phyloP scores from a whole-genome alignment of 2,329 filamentous ascomycete species.

The Ascochyta koolunga region DNA sequence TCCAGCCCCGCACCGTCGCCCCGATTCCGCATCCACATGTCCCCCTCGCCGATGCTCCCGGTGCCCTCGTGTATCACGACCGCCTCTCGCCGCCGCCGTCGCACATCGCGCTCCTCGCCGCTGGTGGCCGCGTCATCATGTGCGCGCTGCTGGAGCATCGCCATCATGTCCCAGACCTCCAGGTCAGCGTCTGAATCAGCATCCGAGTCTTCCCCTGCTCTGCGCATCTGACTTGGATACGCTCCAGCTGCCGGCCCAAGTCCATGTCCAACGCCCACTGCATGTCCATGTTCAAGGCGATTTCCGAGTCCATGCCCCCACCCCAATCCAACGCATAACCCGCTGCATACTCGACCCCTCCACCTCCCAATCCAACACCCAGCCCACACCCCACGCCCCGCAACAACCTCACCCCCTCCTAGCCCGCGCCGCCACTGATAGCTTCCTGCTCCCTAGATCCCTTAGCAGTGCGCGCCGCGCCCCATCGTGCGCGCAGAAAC shows the following conservation, averaged over 20 bases:
- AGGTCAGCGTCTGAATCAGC: too few relatives aligned
- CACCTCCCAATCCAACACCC: neutral
- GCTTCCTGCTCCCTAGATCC: slow-evolving; percentile 34
- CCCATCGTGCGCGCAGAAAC: slow-evolving; percentile 33
- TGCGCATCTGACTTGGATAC: too few relatives aligned
- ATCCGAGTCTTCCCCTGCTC: slow-evolving; percentile 1
- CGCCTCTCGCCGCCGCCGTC: slow-evolving; percentile 80
- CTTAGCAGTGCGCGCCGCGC: slow-evolving; percentile 29
- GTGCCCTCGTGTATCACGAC: slow-evolving; percentile 92
- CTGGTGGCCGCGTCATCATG: too few relatives aligned
- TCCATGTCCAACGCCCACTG: too few relatives aligned
- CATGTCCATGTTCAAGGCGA: too few relatives aligned
- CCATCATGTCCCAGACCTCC: too few relatives aligned
- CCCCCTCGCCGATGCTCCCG: slow-evolving; percentile 71
- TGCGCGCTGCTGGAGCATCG: too few relatives aligned
- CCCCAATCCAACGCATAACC: neutral
- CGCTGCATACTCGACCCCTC: neutral
- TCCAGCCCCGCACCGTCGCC: slow-evolving; percentile 26
- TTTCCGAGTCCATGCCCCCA: too few relatives aligned
- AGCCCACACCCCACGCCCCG: slow-evolving; percentile 19
- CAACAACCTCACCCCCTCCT: slow-evolving; percentile 35
- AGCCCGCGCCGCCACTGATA: slow-evolving; percentile 27
- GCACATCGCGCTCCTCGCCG: slow-evolving; percentile 71
- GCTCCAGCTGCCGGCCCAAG: too few relatives aligned
- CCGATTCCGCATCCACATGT: slow-evolving; percentile 80